Evolutionary conservation across 129 eudicot genomes (phyloP).

Genomic region (Pittosporum tobira): DNA sequence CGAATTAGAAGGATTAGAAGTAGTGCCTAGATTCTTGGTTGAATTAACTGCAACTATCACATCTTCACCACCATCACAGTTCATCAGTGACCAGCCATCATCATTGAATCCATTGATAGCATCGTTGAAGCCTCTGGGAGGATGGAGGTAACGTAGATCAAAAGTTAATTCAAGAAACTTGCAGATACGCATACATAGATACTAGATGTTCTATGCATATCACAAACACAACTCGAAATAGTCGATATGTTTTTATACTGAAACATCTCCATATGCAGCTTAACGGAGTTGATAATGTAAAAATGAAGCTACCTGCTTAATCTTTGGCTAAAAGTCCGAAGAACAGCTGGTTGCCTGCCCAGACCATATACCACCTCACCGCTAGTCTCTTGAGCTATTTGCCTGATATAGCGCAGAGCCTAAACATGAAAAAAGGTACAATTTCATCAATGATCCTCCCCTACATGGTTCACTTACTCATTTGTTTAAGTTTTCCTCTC

Average conservation of each 20-base stretch:
- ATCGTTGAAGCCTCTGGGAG: constrained; percentile 81
- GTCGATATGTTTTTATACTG: background rate
- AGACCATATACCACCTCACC: constrained; percentile 84
- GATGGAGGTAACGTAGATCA: background rate
- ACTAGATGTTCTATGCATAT: background rate
- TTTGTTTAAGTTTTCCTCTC: background rate
- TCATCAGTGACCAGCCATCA: constrained; percentile 89
- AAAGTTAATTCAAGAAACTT: background rate
- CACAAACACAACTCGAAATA: background rate
- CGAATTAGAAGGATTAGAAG: constrained; percentile 25
- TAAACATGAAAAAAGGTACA: constrained; percentile 8
- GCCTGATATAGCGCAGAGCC: constrained; percentile 79
- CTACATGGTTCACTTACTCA: background rate
- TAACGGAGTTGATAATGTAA: background rate
- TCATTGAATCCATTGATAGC: constrained; percentile 90
- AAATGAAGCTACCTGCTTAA: constrained; percentile 50
- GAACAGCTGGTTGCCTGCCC: constrained; percentile 89
- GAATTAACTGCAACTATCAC: constrained; percentile 64
- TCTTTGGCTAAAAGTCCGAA: constrained; percentile 84
- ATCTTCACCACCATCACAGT: constrained; percentile 82
- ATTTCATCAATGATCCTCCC: background rate
- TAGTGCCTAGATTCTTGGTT: constrained; percentile 37
- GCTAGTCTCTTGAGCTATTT: constrained; percentile 82
- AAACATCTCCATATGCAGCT: background rate
- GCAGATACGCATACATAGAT: background rate